Percentiles rank a stretch among this genome's conserved stretches.
Conservation (phyloP, 768 basidiomycete genomes). For the Tubosaeta sp. region DNA sequence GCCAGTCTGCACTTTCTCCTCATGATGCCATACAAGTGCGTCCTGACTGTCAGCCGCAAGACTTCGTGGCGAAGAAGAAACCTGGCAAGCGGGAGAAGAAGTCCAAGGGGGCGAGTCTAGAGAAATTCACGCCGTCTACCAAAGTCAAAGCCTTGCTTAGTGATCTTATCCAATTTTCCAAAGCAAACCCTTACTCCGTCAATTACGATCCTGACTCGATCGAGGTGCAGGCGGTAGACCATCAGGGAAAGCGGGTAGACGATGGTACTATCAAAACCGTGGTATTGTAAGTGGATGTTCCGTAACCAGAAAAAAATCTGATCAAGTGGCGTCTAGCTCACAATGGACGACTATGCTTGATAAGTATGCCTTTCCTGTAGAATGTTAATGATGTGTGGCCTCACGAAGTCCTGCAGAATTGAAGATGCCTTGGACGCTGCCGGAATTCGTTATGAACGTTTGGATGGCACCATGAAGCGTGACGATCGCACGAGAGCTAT, state of each 20-base stretch:
- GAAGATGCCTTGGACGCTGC: slow-evolving; percentile 84
- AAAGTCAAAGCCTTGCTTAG: slow-evolving; percentile 81
- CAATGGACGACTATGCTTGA: slow-evolving; percentile 96
- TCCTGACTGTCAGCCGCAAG: slow-evolving; percentile 47
- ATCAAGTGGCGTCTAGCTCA: slow-evolving; percentile 47
- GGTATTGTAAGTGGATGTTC: slow-evolving; percentile 72
- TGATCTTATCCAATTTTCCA: slow-evolving; percentile 80
- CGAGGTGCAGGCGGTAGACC: slow-evolving; percentile 76
- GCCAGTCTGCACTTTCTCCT: slow-evolving; percentile 62
- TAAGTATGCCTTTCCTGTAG: slow-evolving; percentile 44
- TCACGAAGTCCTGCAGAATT: slow-evolving; percentile 45
- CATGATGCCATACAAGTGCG: slow-evolving; percentile 82
- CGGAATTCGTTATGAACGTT: slow-evolving; percentile 81
- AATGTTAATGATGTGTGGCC: not conserved
- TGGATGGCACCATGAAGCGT: slow-evolving; percentile 98
- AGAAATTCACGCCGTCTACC: slow-evolving; percentile 73
- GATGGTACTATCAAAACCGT: slow-evolving; percentile 83
- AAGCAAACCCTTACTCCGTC: slow-evolving; percentile 75
- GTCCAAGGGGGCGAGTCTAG: slow-evolving; percentile 46
- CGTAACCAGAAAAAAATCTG: slow-evolving; percentile 12
- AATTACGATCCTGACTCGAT: slow-evolving; percentile 79
- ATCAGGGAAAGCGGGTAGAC: slow-evolving; percentile 63
- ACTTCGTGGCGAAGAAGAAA: slow-evolving; percentile 54
- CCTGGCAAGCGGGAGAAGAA: slow-evolving; percentile 61
- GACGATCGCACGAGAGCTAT: slow-evolving; percentile 90